Percentiles rank a stretch among this genome's conserved stretches.
Evolutionary conservation across 2,329 filamentous ascomycete genomes (phyloP).

Genomic region (Lachnellula arida): DNA sequence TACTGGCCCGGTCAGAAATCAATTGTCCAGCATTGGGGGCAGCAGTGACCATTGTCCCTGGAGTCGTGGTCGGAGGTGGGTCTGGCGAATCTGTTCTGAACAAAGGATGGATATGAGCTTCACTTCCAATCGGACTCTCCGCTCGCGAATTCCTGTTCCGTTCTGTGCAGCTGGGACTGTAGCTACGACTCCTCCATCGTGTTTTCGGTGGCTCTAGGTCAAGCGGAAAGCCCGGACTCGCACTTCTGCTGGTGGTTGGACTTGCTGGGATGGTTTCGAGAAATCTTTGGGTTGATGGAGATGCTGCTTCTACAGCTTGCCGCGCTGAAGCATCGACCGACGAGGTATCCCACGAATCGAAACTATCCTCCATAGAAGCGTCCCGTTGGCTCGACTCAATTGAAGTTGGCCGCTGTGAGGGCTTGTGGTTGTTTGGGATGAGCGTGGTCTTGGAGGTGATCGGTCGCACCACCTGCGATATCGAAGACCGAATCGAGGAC

Average conservation of each 20-base stretch:
- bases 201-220: conserved; percentile 48
- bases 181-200: conserved; percentile 27
- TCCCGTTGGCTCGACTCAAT: conserved; percentile 39
- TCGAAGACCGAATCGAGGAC: conserved; percentile 44
- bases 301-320: conserved; percentile 47
- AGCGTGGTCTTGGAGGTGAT: conserved; percentile 53
- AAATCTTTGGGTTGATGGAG: conserved; percentile 36
- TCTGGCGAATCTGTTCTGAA: conserved; percentile 69
- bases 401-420: conserved; percentile 40
- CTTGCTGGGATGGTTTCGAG: conserved; percentile 70
- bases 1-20: conserved; percentile 50
- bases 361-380: conserved; percentile 50
- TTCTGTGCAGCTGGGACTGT: conserved; percentile 25
- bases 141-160: conserved; percentile 9
- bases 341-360: conserved; percentile 73
- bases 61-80: conserved; percentile 60
- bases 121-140: conserved; percentile 36
- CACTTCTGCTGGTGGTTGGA: conserved; percentile 58
- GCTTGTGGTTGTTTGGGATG: conserved; percentile 40
- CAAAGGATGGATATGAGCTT: conserved; percentile 72
- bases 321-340: conserved; percentile 58
- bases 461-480: conserved; percentile 48
- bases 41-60: conserved; percentile 66
- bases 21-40: conserved; percentile 64
- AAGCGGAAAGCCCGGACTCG: conserved; percentile 57